Conservation (phyloP, 331 rosid genomes). For the Telfairia occidentalis region DNA sequence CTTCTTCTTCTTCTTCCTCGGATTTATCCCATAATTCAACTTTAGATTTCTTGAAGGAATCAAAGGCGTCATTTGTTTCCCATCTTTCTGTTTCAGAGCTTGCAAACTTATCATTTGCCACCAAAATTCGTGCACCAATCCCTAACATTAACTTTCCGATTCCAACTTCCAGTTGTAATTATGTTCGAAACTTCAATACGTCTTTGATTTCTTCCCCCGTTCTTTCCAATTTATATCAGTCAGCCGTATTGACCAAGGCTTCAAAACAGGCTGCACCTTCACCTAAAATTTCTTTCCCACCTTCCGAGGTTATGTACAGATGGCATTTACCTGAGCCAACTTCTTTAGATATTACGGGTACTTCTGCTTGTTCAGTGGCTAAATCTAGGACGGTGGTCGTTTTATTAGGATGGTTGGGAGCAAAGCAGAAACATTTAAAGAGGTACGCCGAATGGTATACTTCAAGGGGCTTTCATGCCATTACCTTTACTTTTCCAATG, state of each 20-base stretch:
- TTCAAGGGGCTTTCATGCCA: constrained; percentile 80
- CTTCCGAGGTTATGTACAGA: constrained; percentile 56
- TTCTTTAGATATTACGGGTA: constrained; percentile 28
- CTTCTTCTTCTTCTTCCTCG: constrained; percentile 22
- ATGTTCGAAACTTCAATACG: constrained; percentile 21
- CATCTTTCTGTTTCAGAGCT: constrained; percentile 52
- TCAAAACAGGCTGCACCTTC: constrained; percentile 23
- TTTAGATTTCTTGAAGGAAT: constrained; percentile 16
- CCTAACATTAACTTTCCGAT: constrained; percentile 42
- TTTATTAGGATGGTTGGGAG: constrained; percentile 94
- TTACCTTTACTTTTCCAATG: constrained; percentile 85
- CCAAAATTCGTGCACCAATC: constrained; percentile 44
- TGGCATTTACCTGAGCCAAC: constrained; percentile 87
- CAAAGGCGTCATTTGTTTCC: constrained; percentile 37
- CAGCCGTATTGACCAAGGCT: constrained; percentile 42
- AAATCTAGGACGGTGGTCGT: constrained; percentile 83
- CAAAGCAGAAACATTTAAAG: constrained; percentile 80
- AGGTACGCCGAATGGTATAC: constrained; percentile 93
- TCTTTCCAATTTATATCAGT: constrained; percentile 39
- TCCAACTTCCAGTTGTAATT: constrained; percentile 24
- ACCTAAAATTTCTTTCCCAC: constrained; percentile 18
- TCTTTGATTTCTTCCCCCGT: constrained; percentile 37
- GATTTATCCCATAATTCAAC: constrained; percentile 16
- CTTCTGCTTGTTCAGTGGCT: constrained; percentile 31
- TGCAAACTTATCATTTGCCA: constrained; percentile 34